These are phyloP conservation scores for Neopestalotiopsis sp. DNA, from an alignment of 2,329 filamentous ascomycete species.

Conservation along the genomic window DNA sequence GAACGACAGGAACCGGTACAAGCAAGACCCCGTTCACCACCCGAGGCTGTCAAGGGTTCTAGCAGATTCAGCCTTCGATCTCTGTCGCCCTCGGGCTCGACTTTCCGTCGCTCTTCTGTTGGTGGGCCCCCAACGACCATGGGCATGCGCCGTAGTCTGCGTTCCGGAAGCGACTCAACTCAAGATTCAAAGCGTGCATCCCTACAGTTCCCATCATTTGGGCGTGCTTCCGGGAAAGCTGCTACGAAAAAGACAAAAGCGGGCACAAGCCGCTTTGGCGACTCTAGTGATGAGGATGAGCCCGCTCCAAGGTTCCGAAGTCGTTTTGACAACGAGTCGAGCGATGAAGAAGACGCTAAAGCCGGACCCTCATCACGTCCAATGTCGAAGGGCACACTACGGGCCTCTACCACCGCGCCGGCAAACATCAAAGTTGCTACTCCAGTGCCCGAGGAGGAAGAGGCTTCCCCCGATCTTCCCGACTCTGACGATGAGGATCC, in stretches of 20 bases:
- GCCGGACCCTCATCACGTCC: slow-evolving; percentile 37
- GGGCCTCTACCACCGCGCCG: slow-evolving; percentile 35
- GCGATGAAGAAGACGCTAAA: slow-evolving; percentile 63
- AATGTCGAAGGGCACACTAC: slow-evolving; percentile 36
- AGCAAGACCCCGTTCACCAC: slow-evolving; percentile 30
- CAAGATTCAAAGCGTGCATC: slow-evolving; percentile 40
- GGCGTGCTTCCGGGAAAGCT: slow-evolving; percentile 38
- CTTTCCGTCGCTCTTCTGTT: slow-evolving; percentile 50
- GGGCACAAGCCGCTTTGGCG: slow-evolving; percentile 56
- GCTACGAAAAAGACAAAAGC: slow-evolving; percentile 22
- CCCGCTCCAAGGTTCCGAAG: slow-evolving; percentile 50
- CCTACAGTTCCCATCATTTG: slow-evolving; percentile 49
- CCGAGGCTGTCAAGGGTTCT: slow-evolving; percentile 47
- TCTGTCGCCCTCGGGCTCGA: slow-evolving; percentile 67
- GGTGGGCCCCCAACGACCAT: slow-evolving; percentile 52
- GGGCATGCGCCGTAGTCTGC: slow-evolving; percentile 51
- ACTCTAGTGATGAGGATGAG: slow-evolving; percentile 67
- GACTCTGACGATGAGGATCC: slow-evolving; percentile 61
- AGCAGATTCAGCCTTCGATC: slow-evolving; percentile 74
- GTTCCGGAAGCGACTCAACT: slow-evolving; percentile 42
- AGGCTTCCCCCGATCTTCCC: slow-evolving; percentile 62
- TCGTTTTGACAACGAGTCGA: slow-evolving; percentile 75
- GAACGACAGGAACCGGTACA: slow-evolving; percentile 38
- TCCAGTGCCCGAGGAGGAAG: slow-evolving; percentile 50
- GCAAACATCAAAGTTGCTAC: slow-evolving; percentile 63